Conservation (phyloP, 805 yeast species). For the Metschnikowia cubensis region DNA sequence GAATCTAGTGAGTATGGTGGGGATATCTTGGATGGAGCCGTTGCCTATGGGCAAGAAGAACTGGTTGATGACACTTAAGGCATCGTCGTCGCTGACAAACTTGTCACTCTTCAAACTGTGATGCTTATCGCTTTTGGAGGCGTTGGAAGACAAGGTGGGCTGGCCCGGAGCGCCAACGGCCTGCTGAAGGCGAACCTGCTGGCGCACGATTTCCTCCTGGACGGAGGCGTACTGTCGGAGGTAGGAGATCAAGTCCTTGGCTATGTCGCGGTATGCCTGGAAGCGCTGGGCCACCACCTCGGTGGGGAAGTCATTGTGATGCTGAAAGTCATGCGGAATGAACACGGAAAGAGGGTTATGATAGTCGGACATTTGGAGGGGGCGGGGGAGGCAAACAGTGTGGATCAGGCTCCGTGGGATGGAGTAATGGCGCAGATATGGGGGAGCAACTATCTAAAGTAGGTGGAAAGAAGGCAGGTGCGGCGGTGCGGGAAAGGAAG, state of each 20-base stretch:
- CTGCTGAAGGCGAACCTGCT: constrained; percentile 74
- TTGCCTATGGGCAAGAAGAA: constrained; percentile 75
- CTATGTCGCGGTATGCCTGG: constrained; percentile 79
- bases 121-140: constrained; percentile 8
- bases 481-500: neutral
- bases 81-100: constrained; percentile 24
- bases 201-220: constrained; percentile 85
- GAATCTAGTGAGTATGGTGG: constrained; percentile 57
- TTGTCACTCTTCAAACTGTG: constrained; percentile 10
- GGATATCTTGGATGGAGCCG: constrained; percentile 80
- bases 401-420: neutral
- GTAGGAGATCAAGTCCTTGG: constrained; percentile 70
- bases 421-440: neutral
- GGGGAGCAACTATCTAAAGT: neutral
- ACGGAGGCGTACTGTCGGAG: constrained; percentile 76
- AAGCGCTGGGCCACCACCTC: constrained; percentile 82
- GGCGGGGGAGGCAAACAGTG: neutral
- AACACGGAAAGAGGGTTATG: constrained; percentile 39
- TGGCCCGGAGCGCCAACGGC: constrained; percentile 41
- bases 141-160: constrained; percentile 2
- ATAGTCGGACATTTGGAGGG: constrained; percentile 18
- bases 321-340: constrained; percentile 34
- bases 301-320: constrained; percentile 58
- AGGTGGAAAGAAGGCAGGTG: neutral
- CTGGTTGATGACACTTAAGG: constrained; percentile 34